A percentile compares a stretch with the other conserved stretches of the same genome.
phyloP scores from a whole-genome alignment of 768 basidiomycete species.

The Obba rivulosa region DNA sequence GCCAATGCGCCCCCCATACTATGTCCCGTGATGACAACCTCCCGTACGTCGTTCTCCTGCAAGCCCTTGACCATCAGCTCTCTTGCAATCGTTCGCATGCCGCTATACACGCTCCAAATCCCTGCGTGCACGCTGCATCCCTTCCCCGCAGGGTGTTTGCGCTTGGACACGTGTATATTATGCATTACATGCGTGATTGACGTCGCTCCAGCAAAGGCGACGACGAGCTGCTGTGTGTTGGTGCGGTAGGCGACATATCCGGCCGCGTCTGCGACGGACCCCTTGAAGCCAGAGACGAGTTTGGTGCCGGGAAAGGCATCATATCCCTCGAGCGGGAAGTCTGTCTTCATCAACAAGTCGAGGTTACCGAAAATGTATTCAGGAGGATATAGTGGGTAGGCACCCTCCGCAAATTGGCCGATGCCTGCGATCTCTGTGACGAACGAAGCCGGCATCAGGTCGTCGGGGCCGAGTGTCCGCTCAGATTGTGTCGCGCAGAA shows the following conservation, averaged over 20 bases:
- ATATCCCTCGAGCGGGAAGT: constrained; percentile 50
- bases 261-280: constrained; percentile 39
- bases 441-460: constrained; percentile 34
- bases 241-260: constrained; percentile 44
- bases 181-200: constrained; percentile 39
- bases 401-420: constrained; percentile 55
- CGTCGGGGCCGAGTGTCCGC: constrained; percentile 34
- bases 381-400: constrained; percentile 36
- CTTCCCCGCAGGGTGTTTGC: constrained; percentile 33
- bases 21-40: constrained; percentile 51
- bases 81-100: constrained; percentile 30
- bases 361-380: constrained; percentile 39
- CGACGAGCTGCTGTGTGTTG: constrained; percentile 38
- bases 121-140: constrained; percentile 42
- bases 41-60: constrained; percentile 25
- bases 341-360: constrained; percentile 30
- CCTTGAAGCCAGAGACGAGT: constrained; percentile 35
- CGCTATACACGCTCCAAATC: constrained; percentile 49
- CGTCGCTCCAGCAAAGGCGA: constrained; percentile 49
- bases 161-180: constrained; percentile 38
- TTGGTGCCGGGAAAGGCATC: constrained; percentile 27
- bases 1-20: constrained; percentile 53
- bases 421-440: constrained; percentile 36
- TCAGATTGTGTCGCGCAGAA: constrained; percentile 42
- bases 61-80: constrained; percentile 36